phyloP scores from a whole-genome alignment of 306 rosid species.

The Betula pendula region DNA sequence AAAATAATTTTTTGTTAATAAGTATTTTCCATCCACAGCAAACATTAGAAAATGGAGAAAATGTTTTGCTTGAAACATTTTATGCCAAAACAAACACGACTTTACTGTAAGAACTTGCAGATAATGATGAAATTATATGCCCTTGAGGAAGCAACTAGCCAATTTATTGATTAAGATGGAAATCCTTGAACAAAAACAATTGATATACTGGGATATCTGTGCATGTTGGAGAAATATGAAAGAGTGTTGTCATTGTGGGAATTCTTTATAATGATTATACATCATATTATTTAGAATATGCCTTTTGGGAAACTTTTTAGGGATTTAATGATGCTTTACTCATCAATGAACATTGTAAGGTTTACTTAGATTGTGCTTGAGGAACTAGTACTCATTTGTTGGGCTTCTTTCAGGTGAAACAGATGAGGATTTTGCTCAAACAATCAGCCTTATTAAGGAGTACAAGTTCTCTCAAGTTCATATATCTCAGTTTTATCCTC shows the following conservation, averaged over 20 bases:
- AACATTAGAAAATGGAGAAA: too few relatives aligned
- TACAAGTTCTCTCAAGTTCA: conserved; percentile 92
- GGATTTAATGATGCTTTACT: neutral
- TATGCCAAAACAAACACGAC: too few relatives aligned
- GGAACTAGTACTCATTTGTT: conserved; percentile 25
- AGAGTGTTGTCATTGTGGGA: neutral
- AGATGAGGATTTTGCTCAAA: conserved; percentile 83
- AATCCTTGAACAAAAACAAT: neutral
- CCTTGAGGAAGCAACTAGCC: neutral
- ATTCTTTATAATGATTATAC: neutral
- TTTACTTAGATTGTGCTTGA: neutral
- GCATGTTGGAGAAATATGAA: neutral
- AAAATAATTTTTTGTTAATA: too few relatives aligned
- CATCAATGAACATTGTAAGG: neutral
- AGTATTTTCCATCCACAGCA: too few relatives aligned
- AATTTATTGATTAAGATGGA: neutral
- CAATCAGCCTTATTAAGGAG: conserved; percentile 66
- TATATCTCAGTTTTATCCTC: conserved; percentile 96
- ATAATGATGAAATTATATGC: neutral
- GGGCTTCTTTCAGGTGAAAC: conserved; percentile 75
- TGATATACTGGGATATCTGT: neutral
- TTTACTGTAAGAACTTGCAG: neutral
- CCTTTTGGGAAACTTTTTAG: neutral
- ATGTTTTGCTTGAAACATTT: too few relatives aligned
- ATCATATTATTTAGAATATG: neutral